Evolutionary conservation across 1,284 basidiomycete species (phyloP).

Genomic region (Volvariella surrecta): DNA sequence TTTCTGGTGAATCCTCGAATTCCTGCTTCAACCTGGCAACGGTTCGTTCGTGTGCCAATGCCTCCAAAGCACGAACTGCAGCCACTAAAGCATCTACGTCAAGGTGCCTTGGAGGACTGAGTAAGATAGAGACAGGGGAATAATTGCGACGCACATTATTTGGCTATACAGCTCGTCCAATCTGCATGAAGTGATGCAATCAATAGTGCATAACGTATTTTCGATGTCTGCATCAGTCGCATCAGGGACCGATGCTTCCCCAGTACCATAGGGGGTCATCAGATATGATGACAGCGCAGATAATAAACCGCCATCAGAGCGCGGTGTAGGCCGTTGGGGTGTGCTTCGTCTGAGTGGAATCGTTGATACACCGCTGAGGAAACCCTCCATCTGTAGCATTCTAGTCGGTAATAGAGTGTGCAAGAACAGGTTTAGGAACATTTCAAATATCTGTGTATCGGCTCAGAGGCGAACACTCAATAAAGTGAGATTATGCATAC

Average conservation of each 20-base stretch:
- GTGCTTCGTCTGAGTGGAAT: constrained; percentile 80
- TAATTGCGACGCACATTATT: constrained; percentile 61
- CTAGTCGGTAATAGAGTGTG: constrained; percentile 83
- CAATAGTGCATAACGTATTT: constrained; percentile 90
- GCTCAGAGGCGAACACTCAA: constrained; percentile 1
- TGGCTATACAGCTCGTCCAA: constrained; percentile 93
- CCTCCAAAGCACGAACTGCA: constrained; percentile 81
- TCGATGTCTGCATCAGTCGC: constrained; percentile 88
- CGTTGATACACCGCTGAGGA: constrained; percentile 81
- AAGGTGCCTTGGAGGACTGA: constrained; percentile 47
- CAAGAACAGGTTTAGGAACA: constrained; percentile 94
- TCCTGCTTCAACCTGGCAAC: constrained; percentile 67
- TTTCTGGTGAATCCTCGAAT: constrained; percentile 44
- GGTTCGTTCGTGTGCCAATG: constrained; percentile 81
- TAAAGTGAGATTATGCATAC: constrained; percentile 29
- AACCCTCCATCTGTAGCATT: constrained; percentile 97
- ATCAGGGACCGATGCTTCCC: constrained; percentile 70
- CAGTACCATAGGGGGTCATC: constrained; percentile 85
- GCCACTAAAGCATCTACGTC: constrained; percentile 74
- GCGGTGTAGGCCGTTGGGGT: constrained; percentile 53
- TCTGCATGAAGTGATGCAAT: constrained; percentile 91
- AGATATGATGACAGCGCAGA: constrained; percentile 95
- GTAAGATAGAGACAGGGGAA: background rate
- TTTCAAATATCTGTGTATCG: constrained; percentile 79
- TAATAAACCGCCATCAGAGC: constrained; percentile 84